phyloP scores from a whole-genome alignment of 2,329 filamentous ascomycete species.

The Cryphonectria parasitica region DNA sequence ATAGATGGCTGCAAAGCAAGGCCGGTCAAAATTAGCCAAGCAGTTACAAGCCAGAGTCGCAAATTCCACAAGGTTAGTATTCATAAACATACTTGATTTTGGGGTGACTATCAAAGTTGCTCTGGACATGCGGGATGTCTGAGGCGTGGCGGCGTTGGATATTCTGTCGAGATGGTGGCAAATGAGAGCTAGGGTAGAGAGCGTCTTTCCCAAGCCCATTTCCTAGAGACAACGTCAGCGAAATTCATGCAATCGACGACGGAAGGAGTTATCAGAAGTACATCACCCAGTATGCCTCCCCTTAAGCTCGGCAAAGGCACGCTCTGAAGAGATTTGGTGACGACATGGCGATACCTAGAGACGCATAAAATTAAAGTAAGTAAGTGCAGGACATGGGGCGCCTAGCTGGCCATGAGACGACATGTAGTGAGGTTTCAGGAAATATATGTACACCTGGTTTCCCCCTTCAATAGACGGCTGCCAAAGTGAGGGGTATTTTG shows the following conservation, averaged over 20 bases:
- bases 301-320: slow-evolving; percentile 22
- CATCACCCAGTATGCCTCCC: slow-evolving; percentile 41
- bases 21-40: slow-evolving; percentile 20
- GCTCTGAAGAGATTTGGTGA: slow-evolving; percentile 27
- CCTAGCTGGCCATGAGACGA: neutral
- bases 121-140: slow-evolving; percentile 17
- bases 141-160: slow-evolving; percentile 13
- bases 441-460: slow-evolving; percentile 22
- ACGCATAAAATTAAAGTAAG: slow-evolving; percentile 3
- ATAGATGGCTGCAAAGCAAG: slow-evolving; percentile 32
- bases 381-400: neutral
- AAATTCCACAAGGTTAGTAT: neutral
- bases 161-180: slow-evolving; percentile 33
- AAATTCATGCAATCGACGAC: slow-evolving; percentile 4
- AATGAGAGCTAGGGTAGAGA: slow-evolving; percentile 38
- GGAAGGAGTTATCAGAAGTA: slow-evolving; percentile 23
- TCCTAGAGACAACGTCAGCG: slow-evolving; percentile 33
- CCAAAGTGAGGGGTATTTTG: slow-evolving; percentile 35
- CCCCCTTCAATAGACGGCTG: slow-evolving; percentile 24
- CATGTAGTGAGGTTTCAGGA: neutral
- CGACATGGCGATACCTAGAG: slow-evolving; percentile 32
- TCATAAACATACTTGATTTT: slow-evolving; percentile 26
- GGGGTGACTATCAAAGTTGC: slow-evolving; percentile 35
- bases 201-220: slow-evolving; percentile 43
- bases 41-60: neutral